A percentile compares a stretch with the other conserved stretches of the same genome.
phyloP scores from a whole-genome alignment of 2,329 filamentous ascomycete genomes.

The Alternaria solani region DNA sequence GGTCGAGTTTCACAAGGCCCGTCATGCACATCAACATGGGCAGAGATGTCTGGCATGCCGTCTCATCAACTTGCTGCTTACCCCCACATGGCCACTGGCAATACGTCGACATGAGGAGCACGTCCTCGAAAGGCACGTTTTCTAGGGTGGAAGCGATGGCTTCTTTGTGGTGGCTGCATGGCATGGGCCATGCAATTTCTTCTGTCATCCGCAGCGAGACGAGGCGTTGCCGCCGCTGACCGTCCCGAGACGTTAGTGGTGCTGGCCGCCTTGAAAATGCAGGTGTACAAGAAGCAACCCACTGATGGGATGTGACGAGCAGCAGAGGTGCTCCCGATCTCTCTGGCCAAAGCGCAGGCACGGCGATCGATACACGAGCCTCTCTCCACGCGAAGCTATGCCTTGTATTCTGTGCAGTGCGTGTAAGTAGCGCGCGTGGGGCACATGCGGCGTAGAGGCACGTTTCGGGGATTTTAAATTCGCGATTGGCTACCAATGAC shows the following conservation, averaged over 20 bases:
- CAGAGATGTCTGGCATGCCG: conserved; percentile 4
- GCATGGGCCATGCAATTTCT: conserved; percentile 15
- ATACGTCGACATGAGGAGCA: conserved; percentile 6
- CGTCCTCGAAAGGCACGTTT: conserved; percentile 17
- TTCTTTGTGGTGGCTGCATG: conserved; percentile 17
- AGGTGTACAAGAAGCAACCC: conserved; percentile 7
- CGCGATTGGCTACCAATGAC: conserved; percentile 15
- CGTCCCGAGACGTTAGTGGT: conserved; percentile 23
- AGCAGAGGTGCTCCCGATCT: background rate
- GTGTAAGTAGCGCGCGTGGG: background rate
- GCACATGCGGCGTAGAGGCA: conserved; percentile 10
- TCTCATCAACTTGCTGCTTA: background rate
- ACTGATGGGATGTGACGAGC: background rate
- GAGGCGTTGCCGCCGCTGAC: conserved; percentile 23
- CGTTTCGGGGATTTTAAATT: conserved; percentile 23
- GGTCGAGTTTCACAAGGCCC: conserved; percentile 8
- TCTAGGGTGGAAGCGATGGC: conserved; percentile 9
- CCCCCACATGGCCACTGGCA: conserved; percentile 14
- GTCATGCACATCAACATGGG: background rate
- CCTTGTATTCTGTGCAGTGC: conserved; percentile 13
- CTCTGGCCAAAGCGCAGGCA: conserved; percentile 1
- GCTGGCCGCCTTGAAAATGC: conserved; percentile 1
- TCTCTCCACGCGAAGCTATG: background rate
- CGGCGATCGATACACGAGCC: conserved; percentile 11
- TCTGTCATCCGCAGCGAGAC: conserved; percentile 15